phyloP scores from a whole-genome alignment of 2,329 filamentous ascomycete genomes.

The Coniella lustricola region DNA sequence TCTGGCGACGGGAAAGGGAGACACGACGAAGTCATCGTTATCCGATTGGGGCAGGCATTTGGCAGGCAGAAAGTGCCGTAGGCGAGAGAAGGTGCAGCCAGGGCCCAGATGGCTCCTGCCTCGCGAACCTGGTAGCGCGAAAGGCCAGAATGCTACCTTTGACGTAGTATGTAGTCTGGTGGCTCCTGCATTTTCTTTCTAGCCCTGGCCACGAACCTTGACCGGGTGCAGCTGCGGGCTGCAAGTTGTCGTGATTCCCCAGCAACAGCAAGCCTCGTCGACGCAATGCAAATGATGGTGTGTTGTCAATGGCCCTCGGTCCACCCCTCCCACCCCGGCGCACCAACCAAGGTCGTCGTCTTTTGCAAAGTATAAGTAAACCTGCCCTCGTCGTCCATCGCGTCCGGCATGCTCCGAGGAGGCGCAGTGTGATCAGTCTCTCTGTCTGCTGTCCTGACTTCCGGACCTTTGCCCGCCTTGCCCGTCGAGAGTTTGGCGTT shows the following conservation, averaged over 20 bases:
- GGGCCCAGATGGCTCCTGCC: too few relatives aligned
- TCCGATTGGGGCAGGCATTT: too few relatives aligned
- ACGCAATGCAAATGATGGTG: constrained; percentile 15
- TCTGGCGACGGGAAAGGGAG: neutral
- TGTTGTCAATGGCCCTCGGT: constrained; percentile 17
- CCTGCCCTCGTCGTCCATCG: constrained; percentile 10
- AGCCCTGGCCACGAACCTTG: constrained; percentile 3
- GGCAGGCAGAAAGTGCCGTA: neutral
- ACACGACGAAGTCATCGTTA: too few relatives aligned
- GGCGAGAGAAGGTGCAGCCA: neutral
- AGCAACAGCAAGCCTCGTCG: constrained; percentile 15
- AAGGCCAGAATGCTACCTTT: neutral
- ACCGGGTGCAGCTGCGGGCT: constrained; percentile 14
- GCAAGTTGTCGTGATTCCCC: constrained; percentile 13
- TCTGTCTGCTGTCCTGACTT: neutral
- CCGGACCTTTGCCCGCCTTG: too few relatives aligned
- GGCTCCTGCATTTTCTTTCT: neutral
- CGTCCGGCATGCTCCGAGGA: neutral
- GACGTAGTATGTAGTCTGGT: neutral
- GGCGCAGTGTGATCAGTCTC: neutral
- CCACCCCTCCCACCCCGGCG: constrained; percentile 14
- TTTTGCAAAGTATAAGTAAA: constrained; percentile 26
- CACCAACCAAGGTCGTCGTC: constrained; percentile 13
- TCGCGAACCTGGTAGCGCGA: neutral
- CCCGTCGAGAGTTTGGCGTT: too few relatives aligned